Conservation (phyloP, 345 rosid species). For the Punica granatum region DNA sequence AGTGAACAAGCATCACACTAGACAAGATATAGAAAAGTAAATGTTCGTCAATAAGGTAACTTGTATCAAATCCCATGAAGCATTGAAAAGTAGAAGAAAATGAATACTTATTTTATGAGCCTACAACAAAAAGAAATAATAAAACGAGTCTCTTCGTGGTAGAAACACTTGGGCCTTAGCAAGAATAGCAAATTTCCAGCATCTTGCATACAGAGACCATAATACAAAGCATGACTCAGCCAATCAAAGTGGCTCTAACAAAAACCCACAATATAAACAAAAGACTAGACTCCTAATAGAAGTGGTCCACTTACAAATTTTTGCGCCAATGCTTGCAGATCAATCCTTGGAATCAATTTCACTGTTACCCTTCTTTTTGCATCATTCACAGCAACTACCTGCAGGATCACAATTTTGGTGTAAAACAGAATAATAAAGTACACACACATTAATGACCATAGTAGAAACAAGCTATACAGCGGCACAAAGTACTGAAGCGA, state of each 20-base stretch:
- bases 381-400: constrained; percentile 79
- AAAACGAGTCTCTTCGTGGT: too few relatives aligned
- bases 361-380: constrained; percentile 58
- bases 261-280: not conserved
- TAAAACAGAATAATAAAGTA: constrained; percentile 7
- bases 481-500: not conserved
- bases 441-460: not conserved
- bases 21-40: not conserved
- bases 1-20: not conserved
- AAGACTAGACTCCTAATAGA: not conserved
- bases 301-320: constrained; percentile 47
- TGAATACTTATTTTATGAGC: not conserved
- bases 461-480: constrained; percentile 5
- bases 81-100: not conserved
- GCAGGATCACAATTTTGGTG: constrained; percentile 16
- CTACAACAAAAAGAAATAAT: too few relatives aligned
- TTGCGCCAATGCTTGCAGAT: constrained; percentile 64
- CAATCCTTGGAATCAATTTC: constrained; percentile 89
- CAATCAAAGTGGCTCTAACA: not conserved
- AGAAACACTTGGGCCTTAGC: not conserved
- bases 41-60: not conserved
- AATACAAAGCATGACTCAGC: not conserved
- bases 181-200: not conserved
- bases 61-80: not conserved
- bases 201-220: not conserved